Base-by-base conservation (phyloP, 1,284 basidiomycete species). In the Apiotrichum akiyoshidainum region DNA sequence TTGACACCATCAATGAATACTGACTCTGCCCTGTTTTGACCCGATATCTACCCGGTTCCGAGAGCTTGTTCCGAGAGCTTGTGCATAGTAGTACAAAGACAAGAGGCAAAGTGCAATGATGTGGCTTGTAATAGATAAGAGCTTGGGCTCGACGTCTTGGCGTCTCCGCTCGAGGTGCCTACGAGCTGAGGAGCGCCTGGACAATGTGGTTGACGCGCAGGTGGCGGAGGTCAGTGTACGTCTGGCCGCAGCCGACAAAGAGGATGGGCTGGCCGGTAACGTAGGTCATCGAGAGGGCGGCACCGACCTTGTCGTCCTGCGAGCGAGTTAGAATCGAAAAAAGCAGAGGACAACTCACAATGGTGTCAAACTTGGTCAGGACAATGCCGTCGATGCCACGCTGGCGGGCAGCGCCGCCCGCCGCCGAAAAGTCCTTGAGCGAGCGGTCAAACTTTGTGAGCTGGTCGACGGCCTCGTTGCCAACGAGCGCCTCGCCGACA, bases 351-450 rank as follows among this genome's bases (percentile, higher is more conserved):
- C 14, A 14, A 73, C 76, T 69, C 58, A 76, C 77, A 57, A 97
- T 94, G 0, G 93, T 97, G 74, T 97, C 93, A 87, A 94, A 96
- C 78, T 97, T 97, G 39, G 94, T 97, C 59, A 97, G 85, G 45
- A 97, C 80, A 87, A 96, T 97, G 26, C 93, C 93, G 72, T 97
- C 94, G 62, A 97, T 94, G 1, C 94, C 94, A 45, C 92, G 84
- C 60, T 74, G 68, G 46, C 73, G 57, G 46, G 61, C 51, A 9
- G 51, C 59, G 1, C 75, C 73, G 10, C 74, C 72, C 1, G 84
- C 84, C 12, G 68, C 63, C 11, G 75, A 76, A 71, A 95, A 96
- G 73, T 97, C 92, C 46, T 87, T 85, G 59, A 97, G 77, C 1
- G 92, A 87, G 37, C 92, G 86, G 70, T 97, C 92, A 74, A 97